phyloP scores from a whole-genome alignment of 1,284 basidiomycete genomes.

The Heliocybe sulcata region DNA sequence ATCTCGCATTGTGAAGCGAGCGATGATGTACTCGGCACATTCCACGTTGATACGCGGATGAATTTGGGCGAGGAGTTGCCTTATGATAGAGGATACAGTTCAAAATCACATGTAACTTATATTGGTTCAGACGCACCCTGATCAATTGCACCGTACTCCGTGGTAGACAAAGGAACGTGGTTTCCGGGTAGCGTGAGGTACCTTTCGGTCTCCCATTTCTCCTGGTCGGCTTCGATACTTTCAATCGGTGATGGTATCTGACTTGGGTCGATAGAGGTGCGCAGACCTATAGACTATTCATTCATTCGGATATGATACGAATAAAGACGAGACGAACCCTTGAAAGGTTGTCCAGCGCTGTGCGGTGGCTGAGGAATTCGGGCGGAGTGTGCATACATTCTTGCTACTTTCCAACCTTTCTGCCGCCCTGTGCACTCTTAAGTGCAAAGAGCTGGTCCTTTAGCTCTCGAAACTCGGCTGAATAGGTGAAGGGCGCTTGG shows the following conservation, averaged over 20 bases:
- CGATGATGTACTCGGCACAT: constrained; percentile 74
- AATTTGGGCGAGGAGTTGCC: constrained; percentile 69
- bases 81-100: constrained; percentile 15
- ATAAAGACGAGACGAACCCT: constrained; percentile 31
- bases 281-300: constrained; percentile 42
- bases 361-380: constrained; percentile 81
- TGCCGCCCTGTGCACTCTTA: too few relatives aligned
- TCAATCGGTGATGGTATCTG: constrained; percentile 93
- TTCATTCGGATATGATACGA: constrained; percentile 4
- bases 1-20: constrained; percentile 80
- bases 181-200: constrained; percentile 74
- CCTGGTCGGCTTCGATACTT: constrained; percentile 78
- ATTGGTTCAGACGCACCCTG: constrained; percentile 56
- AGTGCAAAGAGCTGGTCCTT: too few relatives aligned
- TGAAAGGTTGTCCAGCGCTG: constrained; percentile 62
- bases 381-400: constrained; percentile 34
- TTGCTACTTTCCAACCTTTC: too few relatives aligned
- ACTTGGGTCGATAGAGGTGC: constrained; percentile 82
- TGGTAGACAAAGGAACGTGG: constrained; percentile 79
- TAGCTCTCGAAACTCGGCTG: too few relatives aligned
- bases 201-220: constrained; percentile 73
- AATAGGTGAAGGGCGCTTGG: too few relatives aligned
- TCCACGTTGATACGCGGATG: constrained; percentile 61
- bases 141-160: constrained; percentile 86
- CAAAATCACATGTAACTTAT: neutral